Base-by-base conservation (phyloP, 768 basidiomycete genomes). In the Rhizopogon vesiculosus region DNA sequence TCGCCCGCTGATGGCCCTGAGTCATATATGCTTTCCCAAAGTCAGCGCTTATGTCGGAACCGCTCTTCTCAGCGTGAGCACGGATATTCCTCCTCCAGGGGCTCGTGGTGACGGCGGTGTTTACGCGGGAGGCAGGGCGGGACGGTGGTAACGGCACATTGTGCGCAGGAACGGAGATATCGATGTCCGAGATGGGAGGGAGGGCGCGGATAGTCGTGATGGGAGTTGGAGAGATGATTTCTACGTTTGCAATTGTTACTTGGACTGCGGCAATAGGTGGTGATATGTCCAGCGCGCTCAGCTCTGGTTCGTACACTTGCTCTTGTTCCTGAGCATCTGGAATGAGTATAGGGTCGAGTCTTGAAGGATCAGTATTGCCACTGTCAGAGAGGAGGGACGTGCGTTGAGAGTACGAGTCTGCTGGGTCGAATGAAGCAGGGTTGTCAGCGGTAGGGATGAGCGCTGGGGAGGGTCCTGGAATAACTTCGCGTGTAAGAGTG, bases 101-200 rank as follows among this genome's bases (percentile, higher is more conserved):
- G 12, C 46, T 18, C 18, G 0, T 12, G 18, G 12, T 8, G 33
- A 18, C 33, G 19, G 8, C 2, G 15, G 35, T 7, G 8, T 59
- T 63, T 40, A 62, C 70, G 3, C 33, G 46, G 19, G 68, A 70
- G 15, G 61, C 63, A 9, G 69, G 66, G 6, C 70, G 63, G 13
- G 68, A 68, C 28, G 55, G 53, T 15, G 62, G 64, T 16, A 69
- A 61, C n/a, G 58, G 59, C 7, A 70, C 53, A 42, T 55, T 54
- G 1, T 59, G 61, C 16, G 66, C 61, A 6, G n/a, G 54, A n/a
- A 16, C 52, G 22, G 61, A 49, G 28, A 31, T 43, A 42, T 61
- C 61, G 6, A 56, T 39, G 19, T 69, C 66, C 13, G 64, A 58
- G 9, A 69, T 62, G 22, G 55, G 44, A 16, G 56, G 56, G 4